Percentiles rank a stretch among this genome's conserved stretches.
Conservation (phyloP, 202 grass and related monocot genomes). For the Setaria italica region DNA sequence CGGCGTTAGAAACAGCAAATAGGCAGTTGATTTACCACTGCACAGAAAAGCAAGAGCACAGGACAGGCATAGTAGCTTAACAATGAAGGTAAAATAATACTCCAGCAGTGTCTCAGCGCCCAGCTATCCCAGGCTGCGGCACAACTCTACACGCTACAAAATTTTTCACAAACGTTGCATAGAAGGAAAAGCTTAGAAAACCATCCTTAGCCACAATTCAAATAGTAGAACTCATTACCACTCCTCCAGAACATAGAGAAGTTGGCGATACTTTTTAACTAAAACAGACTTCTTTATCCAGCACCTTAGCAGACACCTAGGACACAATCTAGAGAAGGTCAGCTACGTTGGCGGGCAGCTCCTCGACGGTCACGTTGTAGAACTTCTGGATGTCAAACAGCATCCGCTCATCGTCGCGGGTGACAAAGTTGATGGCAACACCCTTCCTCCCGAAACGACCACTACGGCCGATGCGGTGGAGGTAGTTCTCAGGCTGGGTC, state of each 20-base stretch:
- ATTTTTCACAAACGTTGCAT: constrained; percentile 55
- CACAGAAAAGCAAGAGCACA: background rate
- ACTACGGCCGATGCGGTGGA: constrained; percentile 69
- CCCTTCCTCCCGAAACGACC: constrained; percentile 81
- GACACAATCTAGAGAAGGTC: constrained; percentile 68
- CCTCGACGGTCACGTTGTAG: constrained; percentile 67
- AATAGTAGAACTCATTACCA: constrained; percentile 53
- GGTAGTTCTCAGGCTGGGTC: constrained; percentile 78
- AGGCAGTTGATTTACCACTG: background rate
- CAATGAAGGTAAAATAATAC: constrained; percentile 35
- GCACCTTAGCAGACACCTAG: constrained; percentile 44
- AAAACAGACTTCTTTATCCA: constrained; percentile 51
- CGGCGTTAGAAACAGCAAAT: background rate
- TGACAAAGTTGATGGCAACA: constrained; percentile 76
- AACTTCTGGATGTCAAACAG: constrained; percentile 72
- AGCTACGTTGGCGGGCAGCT: constrained; percentile 69
- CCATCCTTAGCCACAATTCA: constrained; percentile 49
- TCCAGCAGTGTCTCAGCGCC: constrained; percentile 39
- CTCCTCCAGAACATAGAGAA: constrained; percentile 50
- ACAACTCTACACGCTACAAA: constrained; percentile 48
- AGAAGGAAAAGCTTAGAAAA: constrained; percentile 21
- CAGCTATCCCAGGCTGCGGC: constrained; percentile 39
- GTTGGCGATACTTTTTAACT: constrained; percentile 51
- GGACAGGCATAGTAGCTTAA: background rate
- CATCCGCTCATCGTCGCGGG: constrained; percentile 68